Conservation (phyloP, 768 basidiomycete species). For the Rhizopogon sp. region DNA sequence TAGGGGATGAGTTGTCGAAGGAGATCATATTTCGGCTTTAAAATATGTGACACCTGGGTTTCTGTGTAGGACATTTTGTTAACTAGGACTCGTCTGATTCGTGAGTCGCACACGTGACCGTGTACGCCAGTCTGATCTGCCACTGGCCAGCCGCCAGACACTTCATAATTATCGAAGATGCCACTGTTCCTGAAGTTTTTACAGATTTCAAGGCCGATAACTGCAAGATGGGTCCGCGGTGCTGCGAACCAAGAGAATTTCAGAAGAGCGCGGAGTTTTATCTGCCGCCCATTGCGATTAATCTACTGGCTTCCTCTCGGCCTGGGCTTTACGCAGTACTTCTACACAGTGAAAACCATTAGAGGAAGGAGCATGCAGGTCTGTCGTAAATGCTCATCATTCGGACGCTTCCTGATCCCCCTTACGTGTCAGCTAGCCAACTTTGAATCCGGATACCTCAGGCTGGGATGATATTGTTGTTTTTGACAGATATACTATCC, state of each 20-base stretch:
- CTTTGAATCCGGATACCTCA: constrained; percentile 70
- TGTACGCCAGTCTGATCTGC: too few species aligned
- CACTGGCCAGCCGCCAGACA: too few species aligned
- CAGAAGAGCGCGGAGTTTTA: background rate
- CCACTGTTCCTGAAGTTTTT: background rate
- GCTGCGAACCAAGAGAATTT: background rate
- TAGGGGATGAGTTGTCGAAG: constrained; percentile 39
- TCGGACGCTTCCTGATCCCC: background rate
- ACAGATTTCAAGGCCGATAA: background rate
- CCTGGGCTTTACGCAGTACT: constrained; percentile 43
- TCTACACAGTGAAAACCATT: constrained; percentile 49
- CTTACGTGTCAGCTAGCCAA: constrained; percentile 48
- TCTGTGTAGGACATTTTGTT: background rate
- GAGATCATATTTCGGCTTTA: constrained; percentile 34
- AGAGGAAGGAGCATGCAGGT: constrained; percentile 76
- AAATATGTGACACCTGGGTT: background rate
- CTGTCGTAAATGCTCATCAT: constrained; percentile 6
- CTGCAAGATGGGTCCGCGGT: background rate
- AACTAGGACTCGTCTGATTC: background rate
- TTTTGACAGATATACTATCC: constrained; percentile 50
- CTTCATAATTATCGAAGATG: background rate
- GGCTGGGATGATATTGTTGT: constrained; percentile 54
- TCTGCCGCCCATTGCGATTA: background rate
- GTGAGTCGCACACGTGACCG: background rate
- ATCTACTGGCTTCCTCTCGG: constrained; percentile 54